Evolutionary conservation across 169 alveolate species (phyloP), one percentile per base, ranked within the genome.

Genomic region (Plasmodium berghei): DNA sequence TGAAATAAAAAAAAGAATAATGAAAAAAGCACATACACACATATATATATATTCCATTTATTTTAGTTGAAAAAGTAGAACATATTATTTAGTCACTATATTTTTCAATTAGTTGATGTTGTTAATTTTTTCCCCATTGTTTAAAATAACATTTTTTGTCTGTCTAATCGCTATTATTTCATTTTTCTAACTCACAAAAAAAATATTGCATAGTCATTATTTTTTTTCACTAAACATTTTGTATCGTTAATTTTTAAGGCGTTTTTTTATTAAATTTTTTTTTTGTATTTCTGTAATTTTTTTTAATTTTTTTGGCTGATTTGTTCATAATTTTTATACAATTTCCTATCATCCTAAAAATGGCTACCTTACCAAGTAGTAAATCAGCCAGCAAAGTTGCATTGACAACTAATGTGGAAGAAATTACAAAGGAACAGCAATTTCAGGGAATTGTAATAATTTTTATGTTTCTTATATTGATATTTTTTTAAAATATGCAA

Each of bases 311-410:
- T 74, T 62, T 12, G 2, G 54, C 58, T 42, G 45, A 45, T 56
- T 55, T 48, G 88, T 62, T 74, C 88, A 62, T 52, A 20, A 62
- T n/a, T 62, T 16, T 74, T 61, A 61, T 34, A 34, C 4, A 34
- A 4, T 34, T 34, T 28, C 6, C 14, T 26, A 61, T 74, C 48
- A 42, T 74, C 26, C 26, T 74, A 42, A 40, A 62, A 56, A 74
- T 74, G 88, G 73, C 88, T 61, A 74, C 88, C 16, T 40, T 74
- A 61, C 88, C 88, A 9, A 42, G 70, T 22, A 74, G 88, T 54
- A 74, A 74, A 22, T 74, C 88, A 20, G 24, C 73, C 54, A 74
- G 88, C 64, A 74, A 74, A 49, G 74, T 74, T 61, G 88, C 73
- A 9, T 34, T 64, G 46, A 62, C 88, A 52, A 46, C 48, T 52